Evolutionary conservation across 306 rosid genomes (phyloP).

Genomic region (Alnus rubra): DNA sequence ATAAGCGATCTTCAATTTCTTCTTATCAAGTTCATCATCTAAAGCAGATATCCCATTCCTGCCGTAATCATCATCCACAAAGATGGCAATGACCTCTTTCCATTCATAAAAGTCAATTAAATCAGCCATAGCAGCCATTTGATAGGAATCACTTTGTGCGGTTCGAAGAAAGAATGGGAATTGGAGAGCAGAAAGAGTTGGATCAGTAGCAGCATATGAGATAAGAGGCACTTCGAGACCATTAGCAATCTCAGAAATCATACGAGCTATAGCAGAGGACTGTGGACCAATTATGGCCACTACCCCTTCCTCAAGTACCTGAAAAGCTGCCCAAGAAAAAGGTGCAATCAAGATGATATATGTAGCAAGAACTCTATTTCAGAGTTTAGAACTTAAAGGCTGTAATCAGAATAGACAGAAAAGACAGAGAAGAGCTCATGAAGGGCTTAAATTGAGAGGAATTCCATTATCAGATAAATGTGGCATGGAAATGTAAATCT

Average conservation of each 20-base stretch:
- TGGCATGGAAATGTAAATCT: background rate
- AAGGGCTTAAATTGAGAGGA: background rate
- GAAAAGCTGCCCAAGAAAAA: conserved; percentile 61
- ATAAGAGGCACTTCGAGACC: conserved; percentile 85
- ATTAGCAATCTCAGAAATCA: conserved; percentile 73
- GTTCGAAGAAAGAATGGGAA: conserved; percentile 84
- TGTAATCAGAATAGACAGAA: conserved; percentile 5
- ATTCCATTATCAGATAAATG: background rate
- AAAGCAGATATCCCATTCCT: conserved; percentile 79
- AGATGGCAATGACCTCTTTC: conserved; percentile 79
- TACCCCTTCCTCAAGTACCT: conserved; percentile 67
- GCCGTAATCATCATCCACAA: conserved; percentile 81
- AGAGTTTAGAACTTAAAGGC: conserved; percentile 18
- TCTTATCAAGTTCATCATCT: conserved; percentile 66
- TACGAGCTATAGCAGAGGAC: conserved; percentile 78
- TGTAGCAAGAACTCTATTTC: conserved; percentile 27
- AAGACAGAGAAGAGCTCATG: background rate
- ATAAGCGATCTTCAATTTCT: conserved; percentile 49
- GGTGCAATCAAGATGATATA: conserved; percentile 25
- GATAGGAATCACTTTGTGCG: conserved; percentile 64
- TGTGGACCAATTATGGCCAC: conserved; percentile 87
- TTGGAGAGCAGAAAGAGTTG: conserved; percentile 84
- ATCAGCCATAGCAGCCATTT: conserved; percentile 83
- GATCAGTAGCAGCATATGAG: conserved; percentile 92
- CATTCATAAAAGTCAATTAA: conserved; percentile 69